Evolutionary conservation across 73 alveolate species (phyloP).

Genomic region (Paramecium sexaurelia): DNA sequence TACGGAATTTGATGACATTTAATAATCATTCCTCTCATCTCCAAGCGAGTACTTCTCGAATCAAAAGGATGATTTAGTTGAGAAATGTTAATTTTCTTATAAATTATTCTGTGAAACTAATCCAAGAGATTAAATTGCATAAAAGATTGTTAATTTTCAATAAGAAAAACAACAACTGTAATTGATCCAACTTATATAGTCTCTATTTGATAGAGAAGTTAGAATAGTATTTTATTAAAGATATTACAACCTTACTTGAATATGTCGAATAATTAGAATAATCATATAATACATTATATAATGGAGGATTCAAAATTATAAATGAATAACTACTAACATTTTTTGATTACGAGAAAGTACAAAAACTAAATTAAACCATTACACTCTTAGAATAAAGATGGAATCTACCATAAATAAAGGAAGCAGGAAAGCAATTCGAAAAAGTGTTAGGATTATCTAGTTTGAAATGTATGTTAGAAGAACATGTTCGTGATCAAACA

Average conservation of each 20-base stretch:
- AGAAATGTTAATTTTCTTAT: background rate
- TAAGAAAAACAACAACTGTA: background rate
- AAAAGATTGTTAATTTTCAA: background rate
- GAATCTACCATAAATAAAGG: background rate
- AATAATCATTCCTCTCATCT: background rate
- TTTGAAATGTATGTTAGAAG: constrained; percentile 5
- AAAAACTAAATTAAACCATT: background rate
- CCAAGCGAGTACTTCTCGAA: constrained; percentile 41
- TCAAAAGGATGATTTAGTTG: background rate
- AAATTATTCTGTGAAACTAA: background rate
- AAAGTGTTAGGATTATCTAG: background rate
- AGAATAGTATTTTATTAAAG: background rate
- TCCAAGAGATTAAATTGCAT: constrained; percentile 8
- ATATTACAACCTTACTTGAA: background rate
- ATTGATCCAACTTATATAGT: background rate
- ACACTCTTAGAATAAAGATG: background rate
- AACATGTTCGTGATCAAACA: background rate
- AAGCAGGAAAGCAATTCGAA: background rate
- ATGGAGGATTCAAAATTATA: background rate
- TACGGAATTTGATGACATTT: constrained; percentile 9
- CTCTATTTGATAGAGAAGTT: background rate
- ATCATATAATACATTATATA: background rate
- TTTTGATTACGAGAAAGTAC: background rate
- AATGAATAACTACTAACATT: background rate
- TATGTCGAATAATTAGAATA: background rate